A percentile compares a stretch with the other conserved stretches of the same genome.
These are phyloP conservation scores for Tolypocladium ovalisporum DNA, from an alignment of 2,329 filamentous ascomycete species.

Conservation along the genomic window DNA sequence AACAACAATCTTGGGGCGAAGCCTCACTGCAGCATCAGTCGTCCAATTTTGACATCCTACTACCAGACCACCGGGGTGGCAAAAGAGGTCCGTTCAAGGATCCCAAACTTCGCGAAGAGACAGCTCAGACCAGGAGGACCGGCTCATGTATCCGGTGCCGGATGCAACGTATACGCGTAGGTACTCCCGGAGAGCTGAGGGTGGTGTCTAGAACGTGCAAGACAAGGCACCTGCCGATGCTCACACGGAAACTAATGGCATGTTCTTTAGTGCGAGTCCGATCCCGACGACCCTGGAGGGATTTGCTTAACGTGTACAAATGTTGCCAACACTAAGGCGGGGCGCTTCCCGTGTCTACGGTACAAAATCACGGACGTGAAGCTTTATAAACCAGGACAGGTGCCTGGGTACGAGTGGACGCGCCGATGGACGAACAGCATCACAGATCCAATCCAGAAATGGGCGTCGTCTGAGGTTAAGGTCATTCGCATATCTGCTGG, in stretches of 20 bases:
- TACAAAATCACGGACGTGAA: conserved; percentile 49
- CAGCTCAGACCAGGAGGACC: conserved; percentile 45
- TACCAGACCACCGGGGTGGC: conserved; percentile 20
- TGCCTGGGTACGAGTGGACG: conserved; percentile 49
- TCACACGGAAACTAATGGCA: background rate
- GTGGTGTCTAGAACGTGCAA: background rate
- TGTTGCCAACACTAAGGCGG: conserved; percentile 36
- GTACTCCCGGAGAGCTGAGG: conserved; percentile 11
- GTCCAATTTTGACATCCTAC: conserved; percentile 15
- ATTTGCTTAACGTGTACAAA: conserved; percentile 44
- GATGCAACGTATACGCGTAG: conserved; percentile 51
- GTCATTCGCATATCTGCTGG: conserved; percentile 42
- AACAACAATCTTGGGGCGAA: conserved; percentile 8
- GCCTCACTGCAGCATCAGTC: conserved; percentile 11
- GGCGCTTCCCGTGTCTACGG: conserved; percentile 46
- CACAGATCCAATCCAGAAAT: conserved; percentile 43
- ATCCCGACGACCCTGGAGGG: conserved; percentile 33
- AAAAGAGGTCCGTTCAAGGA: conserved; percentile 45
- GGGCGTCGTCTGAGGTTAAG: conserved; percentile 40
- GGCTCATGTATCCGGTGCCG: conserved; percentile 50
- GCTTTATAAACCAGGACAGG: conserved; percentile 47
- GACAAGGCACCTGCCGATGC: background rate
- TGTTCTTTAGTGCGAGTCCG: conserved; percentile 36
- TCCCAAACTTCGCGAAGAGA: conserved; percentile 37
- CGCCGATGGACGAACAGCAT: conserved; percentile 45